These are phyloP conservation scores for Monosporascus sp. DNA, from an alignment of 2,329 filamentous ascomycete genomes.

Conservation along the genomic window DNA sequence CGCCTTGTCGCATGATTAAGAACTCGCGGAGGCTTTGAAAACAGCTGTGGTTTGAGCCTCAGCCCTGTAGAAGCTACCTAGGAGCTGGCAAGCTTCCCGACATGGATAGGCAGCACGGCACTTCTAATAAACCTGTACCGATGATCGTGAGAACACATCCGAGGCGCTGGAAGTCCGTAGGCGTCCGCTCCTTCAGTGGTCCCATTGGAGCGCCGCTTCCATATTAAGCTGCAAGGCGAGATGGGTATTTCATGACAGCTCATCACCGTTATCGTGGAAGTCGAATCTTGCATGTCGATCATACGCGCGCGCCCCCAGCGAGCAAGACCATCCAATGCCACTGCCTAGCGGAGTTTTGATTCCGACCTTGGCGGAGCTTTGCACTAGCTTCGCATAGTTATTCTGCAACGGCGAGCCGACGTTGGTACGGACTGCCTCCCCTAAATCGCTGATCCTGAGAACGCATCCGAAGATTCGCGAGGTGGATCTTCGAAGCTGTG, in stretches of 20 bases:
- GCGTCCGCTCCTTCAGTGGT: background rate
- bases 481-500: conserved; percentile 13
- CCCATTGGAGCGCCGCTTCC: background rate
- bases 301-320: conserved; percentile 1
- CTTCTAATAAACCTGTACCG: background rate
- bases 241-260: background rate
- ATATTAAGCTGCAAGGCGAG: background rate
- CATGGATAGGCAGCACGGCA: background rate
- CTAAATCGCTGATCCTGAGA: background rate
- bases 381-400: background rate
- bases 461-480: conserved; percentile 14
- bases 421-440: conserved; percentile 1
- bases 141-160: background rate
- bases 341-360: background rate
- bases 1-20: background rate
- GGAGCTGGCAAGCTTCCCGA: background rate
- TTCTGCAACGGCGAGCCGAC: conserved; percentile 1
- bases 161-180: background rate
- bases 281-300: conserved; percentile 11
- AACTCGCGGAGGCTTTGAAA: background rate
- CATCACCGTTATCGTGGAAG: conserved; percentile 6
- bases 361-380: background rate
- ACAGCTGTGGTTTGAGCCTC: background rate
- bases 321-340: background rate
- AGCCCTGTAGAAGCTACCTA: background rate